Base-by-base conservation (phyloP, 2,329 filamentous ascomycete species). In the Pyricularia grisea region DNA sequence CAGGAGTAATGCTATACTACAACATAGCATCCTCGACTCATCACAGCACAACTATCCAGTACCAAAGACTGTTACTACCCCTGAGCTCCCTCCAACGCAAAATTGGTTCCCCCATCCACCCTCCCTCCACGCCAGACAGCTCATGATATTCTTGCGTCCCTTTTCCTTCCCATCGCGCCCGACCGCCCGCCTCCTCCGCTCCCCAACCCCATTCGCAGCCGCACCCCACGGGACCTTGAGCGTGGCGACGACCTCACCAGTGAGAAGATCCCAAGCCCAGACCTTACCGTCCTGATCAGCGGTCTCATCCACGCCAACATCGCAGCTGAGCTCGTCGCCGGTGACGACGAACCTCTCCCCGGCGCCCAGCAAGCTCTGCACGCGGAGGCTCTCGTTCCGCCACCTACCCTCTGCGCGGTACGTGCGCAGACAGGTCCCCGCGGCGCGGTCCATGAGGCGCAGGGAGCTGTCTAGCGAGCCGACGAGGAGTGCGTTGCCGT, bases 191-290 rank as follows among this genome's bases (percentile, higher is more conserved):
- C 83, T 88, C 75, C 79, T 81, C 0, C 60, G 70, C 58, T 82
- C 82, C 60, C 79, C 78, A 3, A 81, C 82, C n/a, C 33, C 33
- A 7, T 70, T 71, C 14, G 71, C 70, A 23, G 76, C 74, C 4
- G 84, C 84, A 1, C 85, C 85, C 86, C 85, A 87, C 0, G 86
- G 85, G 3, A 87, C 81, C 50, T 77, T 79, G 6, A 97, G 79
- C 72, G 82, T 87, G 36, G 90, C 87, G 70, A 87, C 82, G 67
- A 91, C 76, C 68, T 88, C 86, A 1, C 92, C 94, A 6, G 85
- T 90, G 68, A 97, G 77, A 25, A 97, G 81, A 79, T 97, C 93
- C 94, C 94, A 98, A 1, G 88, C 92, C 81, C 90, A 89, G 9
- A 93, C 79, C 74, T 83, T 83, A 2, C 91, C 91, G 71, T 90